Evolutionary conservation across 768 basidiomycete species (phyloP).

Genomic region (Chalciporus piperatus): DNA sequence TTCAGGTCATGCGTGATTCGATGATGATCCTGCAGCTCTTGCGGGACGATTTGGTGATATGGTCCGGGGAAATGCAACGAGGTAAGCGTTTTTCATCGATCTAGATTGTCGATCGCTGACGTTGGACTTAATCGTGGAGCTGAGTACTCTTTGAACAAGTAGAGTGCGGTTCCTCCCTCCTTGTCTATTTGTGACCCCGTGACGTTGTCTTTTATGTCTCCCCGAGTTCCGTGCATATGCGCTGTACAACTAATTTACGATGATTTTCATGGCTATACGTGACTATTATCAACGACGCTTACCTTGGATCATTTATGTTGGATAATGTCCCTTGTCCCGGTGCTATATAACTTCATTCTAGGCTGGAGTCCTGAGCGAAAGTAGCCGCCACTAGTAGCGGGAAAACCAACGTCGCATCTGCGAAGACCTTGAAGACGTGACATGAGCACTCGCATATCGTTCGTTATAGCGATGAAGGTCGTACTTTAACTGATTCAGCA

Average conservation of each 20-base stretch:
- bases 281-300: too few species aligned
- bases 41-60: conserved; percentile 81
- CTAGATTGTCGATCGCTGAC: conserved; percentile 11
- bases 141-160: conserved; percentile 19
- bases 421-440: conserved; percentile 55
- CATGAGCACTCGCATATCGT: conserved; percentile 6
- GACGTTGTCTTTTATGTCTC: background rate
- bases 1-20: conserved; percentile 60
- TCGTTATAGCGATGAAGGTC: background rate
- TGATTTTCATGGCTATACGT: background rate
- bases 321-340: background rate
- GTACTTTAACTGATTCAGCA: conserved; percentile 79
- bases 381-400: conserved; percentile 94
- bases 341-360: background rate
- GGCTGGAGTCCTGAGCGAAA: conserved; percentile 55
- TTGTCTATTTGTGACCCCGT: background rate
- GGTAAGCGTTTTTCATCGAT: conserved; percentile 22
- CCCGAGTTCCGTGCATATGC: background rate
- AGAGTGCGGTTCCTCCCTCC: background rate
- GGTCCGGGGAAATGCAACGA: conserved; percentile 72
- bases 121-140: conserved; percentile 16
- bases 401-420: conserved; percentile 97
- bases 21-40: conserved; percentile 81
- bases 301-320: too few species aligned
- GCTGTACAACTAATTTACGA: conserved; percentile 15